Conservation (phyloP, 106 monocot genomes). For the Alisma plantagoaquatica region DNA sequence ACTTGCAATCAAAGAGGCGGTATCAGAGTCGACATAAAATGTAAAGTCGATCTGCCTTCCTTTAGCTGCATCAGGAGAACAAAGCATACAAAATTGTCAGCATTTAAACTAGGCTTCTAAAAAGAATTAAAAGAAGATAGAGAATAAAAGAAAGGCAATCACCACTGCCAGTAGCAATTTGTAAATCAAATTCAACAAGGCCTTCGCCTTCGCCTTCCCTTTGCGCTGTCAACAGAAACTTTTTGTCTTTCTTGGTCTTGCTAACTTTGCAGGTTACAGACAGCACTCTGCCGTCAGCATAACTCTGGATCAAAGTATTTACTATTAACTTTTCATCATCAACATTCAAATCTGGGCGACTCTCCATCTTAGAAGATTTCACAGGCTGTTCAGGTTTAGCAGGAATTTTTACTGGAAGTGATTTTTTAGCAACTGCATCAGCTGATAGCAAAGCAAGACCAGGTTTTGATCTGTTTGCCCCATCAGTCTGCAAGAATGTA, state of each 20-base stretch:
- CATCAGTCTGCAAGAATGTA: conserved; percentile 14
- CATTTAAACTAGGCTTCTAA: no score
- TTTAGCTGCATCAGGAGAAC: neutral
- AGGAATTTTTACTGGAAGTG: neutral
- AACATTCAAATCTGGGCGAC: no score
- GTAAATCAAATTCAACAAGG: no score
- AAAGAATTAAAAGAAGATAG: neutral
- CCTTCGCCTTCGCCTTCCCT: no score
- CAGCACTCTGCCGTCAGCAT: neutral
- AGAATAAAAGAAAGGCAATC: no score
- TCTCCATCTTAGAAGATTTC: neutral
- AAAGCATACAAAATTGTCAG: no score
- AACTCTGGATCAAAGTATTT: conserved; percentile 1
- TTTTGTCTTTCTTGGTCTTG: no score
- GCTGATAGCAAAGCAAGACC: conserved; percentile 4
- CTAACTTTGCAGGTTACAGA: no score
- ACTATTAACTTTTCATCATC: neutral
- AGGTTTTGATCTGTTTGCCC: no score
- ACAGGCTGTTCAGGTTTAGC: neutral
- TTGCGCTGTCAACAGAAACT: neutral
- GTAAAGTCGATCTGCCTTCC: conserved; percentile 1
- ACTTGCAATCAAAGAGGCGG: neutral
- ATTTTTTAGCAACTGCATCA: neutral
- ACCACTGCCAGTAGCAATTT: no score
- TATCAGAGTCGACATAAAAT: conserved; percentile 1